Percentiles rank a stretch among this genome's conserved stretches.
These are phyloP conservation scores for Fistulinella cinereoalba DNA, from an alignment of 1,284 basidiomycete genomes.

Conservation along the genomic window DNA sequence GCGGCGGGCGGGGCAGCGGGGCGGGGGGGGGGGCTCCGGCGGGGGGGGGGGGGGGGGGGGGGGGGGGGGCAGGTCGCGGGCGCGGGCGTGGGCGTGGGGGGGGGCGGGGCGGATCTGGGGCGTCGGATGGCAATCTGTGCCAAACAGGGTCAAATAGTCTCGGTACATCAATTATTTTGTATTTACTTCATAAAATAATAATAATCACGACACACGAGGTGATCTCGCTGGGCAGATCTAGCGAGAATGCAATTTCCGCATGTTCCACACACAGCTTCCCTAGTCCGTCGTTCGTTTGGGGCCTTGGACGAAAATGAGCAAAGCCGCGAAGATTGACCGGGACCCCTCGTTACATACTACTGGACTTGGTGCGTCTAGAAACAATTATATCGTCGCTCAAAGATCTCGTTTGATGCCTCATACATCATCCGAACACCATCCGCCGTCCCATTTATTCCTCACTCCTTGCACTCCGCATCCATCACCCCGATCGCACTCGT, in stretches of 20 bases:
- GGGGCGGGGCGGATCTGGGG: neutral
- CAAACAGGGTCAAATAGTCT: too few species aligned
- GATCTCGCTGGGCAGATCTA: slow-evolving; percentile 32
- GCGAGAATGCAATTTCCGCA: slow-evolving; percentile 40
- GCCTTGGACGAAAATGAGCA: slow-evolving; percentile 5
- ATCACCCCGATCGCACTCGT: slow-evolving; percentile 35
- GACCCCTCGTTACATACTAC: neutral
- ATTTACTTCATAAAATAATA: neutral
- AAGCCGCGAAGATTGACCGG: slow-evolving; percentile 32
- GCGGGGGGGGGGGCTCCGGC: neutral
- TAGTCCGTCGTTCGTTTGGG: too few species aligned
- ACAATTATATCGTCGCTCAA: too few species aligned
- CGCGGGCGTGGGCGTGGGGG: neutral
- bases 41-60: neutral
- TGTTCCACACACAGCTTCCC: slow-evolving; percentile 35
- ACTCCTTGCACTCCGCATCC: slow-evolving; percentile 20
- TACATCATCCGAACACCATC: slow-evolving; percentile 28
- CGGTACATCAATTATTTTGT: neutral
- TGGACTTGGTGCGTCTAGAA: slow-evolving; percentile 10
- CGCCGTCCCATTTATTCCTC: slow-evolving; percentile 33
- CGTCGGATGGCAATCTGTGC: too few species aligned
- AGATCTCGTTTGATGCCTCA: slow-evolving; percentile 21
- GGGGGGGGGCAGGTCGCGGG: too few species aligned
- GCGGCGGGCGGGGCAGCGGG: neutral
- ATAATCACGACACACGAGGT: slow-evolving; percentile 38